These are phyloP conservation scores for Lumnitzera racemosa DNA, from an alignment of 345 rosid species.

Conservation along the genomic window DNA sequence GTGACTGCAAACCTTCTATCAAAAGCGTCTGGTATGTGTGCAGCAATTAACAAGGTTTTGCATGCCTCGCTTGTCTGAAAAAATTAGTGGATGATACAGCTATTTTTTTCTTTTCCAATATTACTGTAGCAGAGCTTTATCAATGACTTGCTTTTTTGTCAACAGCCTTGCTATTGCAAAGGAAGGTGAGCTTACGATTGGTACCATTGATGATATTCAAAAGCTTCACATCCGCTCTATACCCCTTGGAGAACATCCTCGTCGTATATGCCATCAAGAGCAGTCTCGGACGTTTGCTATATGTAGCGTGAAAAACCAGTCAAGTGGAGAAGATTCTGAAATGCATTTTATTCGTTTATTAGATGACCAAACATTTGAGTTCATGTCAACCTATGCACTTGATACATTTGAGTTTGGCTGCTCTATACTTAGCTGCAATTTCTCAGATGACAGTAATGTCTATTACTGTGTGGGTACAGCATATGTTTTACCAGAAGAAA, in stretches of 20 bases:
- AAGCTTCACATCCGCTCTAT: constrained; percentile 97
- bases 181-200: constrained; percentile 89
- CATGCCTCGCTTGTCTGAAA: too few species aligned
- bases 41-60: too few species aligned
- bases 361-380: constrained; percentile 83
- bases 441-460: constrained; percentile 64
- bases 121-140: neutral
- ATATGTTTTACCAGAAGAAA: constrained; percentile 85
- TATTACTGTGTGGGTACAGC: constrained; percentile 96
- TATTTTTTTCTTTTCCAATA: neutral
- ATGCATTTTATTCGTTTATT: constrained; percentile 68
- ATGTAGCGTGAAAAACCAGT: constrained; percentile 64
- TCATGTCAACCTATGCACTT: constrained; percentile 70
- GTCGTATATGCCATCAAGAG: constrained; percentile 92
- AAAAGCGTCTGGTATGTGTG: too few species aligned
- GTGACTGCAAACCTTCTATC: too few species aligned
- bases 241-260: constrained; percentile 88
- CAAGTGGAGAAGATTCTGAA: constrained; percentile 73
- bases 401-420: constrained; percentile 83
- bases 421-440: constrained; percentile 90
- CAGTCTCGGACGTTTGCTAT: constrained; percentile 87
- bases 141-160: neutral
- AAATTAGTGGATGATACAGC: too few species aligned
- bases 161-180: constrained; percentile 89
- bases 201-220: constrained; percentile 94